These are phyloP conservation scores for Peribolospora kevripleyi DNA, from an alignment of 768 basidiomycete species.

Conservation along the genomic window DNA sequence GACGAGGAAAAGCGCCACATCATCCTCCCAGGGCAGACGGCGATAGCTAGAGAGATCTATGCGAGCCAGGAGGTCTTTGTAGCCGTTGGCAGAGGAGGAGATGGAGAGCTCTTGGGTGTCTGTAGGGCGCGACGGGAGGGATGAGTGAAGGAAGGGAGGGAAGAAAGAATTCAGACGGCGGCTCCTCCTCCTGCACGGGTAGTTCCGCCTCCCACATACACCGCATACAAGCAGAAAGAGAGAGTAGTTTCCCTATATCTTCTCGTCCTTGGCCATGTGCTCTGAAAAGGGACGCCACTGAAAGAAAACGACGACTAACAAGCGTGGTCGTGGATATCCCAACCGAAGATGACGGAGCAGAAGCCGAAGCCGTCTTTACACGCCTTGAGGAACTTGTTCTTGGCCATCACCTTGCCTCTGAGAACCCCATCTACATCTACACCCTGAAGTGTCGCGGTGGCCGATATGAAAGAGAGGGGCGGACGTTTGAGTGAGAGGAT, in stretches of 20 bases:
- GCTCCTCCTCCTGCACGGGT: no score
- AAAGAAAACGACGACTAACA: conserved; percentile 16
- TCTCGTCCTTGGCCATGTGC: background rate
- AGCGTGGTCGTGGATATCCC: conserved; percentile 74
- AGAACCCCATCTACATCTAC: conserved; percentile 63
- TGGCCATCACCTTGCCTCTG: conserved; percentile 79
- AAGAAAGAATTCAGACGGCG: no score
- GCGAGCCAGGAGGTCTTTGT: conserved; percentile 59
- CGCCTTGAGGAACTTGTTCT: conserved; percentile 67
- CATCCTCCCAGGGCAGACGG: conserved; percentile 70
- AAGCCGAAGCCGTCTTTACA: conserved; percentile 67
- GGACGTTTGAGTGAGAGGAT: background rate
- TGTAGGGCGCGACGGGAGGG: background rate
- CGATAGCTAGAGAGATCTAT: conserved; percentile 75
- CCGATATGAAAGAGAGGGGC: background rate
- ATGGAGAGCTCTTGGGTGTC: conserved; percentile 61
- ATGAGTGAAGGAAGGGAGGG: background rate
- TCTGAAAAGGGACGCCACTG: background rate
- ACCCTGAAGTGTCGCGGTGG: conserved; percentile 8
- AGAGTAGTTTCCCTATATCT: background rate
- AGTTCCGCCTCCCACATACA: no score
- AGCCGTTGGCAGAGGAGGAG: conserved; percentile 78
- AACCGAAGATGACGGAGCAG: conserved; percentile 36
- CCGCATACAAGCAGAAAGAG: no score
- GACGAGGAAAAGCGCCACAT: conserved; percentile 79